Conservation (phyloP, 2,329 filamentous ascomycete species). For the Rutstroemia sp. region DNA sequence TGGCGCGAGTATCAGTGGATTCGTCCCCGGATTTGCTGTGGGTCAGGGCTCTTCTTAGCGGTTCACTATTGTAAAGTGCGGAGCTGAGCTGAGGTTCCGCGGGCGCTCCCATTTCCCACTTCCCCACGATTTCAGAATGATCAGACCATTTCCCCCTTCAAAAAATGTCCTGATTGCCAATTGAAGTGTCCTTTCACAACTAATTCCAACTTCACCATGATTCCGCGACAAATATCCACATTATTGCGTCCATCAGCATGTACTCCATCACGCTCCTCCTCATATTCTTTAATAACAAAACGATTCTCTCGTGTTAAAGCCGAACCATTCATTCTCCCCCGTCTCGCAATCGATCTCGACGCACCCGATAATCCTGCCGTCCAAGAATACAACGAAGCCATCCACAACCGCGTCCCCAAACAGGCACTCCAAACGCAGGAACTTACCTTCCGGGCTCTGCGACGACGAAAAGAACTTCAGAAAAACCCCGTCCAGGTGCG, state of each 20-base stretch:
- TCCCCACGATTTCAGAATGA: background rate
- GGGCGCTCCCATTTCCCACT: background rate
- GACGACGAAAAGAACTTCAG: background rate
- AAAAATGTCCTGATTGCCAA: too few relatives aligned
- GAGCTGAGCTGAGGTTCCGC: too few relatives aligned
- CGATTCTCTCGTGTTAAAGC: slow-evolving; percentile 11
- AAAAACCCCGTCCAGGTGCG: background rate
- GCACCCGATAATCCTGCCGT: slow-evolving; percentile 38
- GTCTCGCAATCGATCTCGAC: slow-evolving; percentile 45
- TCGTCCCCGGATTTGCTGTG: slow-evolving; percentile 2
- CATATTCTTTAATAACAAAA: background rate
- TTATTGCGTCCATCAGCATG: too few relatives aligned
- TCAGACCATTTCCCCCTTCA: too few relatives aligned
- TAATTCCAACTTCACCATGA: too few relatives aligned
- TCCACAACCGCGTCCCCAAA: background rate
- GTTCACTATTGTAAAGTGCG: too few relatives aligned
- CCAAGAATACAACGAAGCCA: background rate
- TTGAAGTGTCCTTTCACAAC: too few relatives aligned
- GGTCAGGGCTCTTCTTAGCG: too few relatives aligned
- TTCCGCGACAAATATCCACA: too few relatives aligned
- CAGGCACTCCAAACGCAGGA: background rate
- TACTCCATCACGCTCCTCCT: background rate
- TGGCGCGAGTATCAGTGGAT: too few relatives aligned
- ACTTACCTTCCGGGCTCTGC: background rate
- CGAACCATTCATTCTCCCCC: slow-evolving; percentile 31